Base-by-base conservation (phyloP, 805 yeast species). In the Clavispora fructus region DNA sequence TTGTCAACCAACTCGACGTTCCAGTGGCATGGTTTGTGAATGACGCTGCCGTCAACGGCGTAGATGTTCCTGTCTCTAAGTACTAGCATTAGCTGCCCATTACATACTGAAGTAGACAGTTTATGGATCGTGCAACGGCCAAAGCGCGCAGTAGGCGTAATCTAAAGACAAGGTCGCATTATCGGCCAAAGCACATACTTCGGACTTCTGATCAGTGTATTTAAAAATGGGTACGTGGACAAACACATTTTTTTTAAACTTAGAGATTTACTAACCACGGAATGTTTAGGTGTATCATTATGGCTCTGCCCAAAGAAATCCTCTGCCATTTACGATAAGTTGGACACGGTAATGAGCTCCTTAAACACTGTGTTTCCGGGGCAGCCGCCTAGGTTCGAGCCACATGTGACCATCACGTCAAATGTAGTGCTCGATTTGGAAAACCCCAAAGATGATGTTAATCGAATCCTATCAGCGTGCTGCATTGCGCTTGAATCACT, bases 11-110 rank as follows among this genome's bases (percentile, higher is more conserved):
- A 13, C 62, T 81, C 39, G 41, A 48, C 13, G 74, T 71, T 6
- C 77, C 80, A 16, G 89, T 86, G 9, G 61, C 75, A 40, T 91
- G 97, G 97, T 87, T 90, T 64, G 92, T 88, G 38, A 84, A 88
- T 64, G 78, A 79, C 45, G 80, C 77, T n/a, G 96, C 97, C 1
- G 68, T 87, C 35, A 68, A 73, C 17, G 88, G 86, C 26, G 87
- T 85, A 35, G 64, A 63, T 40, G 62, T 71, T n/a, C 53, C 63
- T 28, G 52, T 66, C 23, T 62, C 74, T 19, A 71, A 71, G 59
- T 71, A 69, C 51, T 68, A 62, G 33, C 9, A 16, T n/a, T 7
- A 7, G 43, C 23, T 12, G 32, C 32, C 32, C 32, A 12, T 31
- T 31, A 33, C 30, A 27, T 13, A 30, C 16, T 31, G 1, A 31